phyloP scores from a whole-genome alignment of 371 early-diverging fungal species.

The Rhizopus sp. region DNA sequence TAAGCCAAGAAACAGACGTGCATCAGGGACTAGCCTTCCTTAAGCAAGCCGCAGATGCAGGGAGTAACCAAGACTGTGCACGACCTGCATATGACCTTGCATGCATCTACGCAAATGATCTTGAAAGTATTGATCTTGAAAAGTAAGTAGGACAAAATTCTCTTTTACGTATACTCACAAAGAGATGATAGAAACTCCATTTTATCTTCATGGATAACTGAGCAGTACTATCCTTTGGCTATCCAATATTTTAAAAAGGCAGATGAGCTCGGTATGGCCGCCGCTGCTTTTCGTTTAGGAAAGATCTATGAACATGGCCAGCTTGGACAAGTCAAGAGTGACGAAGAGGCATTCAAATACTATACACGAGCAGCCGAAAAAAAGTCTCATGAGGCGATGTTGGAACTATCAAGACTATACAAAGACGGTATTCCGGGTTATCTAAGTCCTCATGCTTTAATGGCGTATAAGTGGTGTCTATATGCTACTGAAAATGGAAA shows the following conservation, averaged over 20 bases:
- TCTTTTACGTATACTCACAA: conserved; percentile 1
- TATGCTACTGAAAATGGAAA: conserved; percentile 36
- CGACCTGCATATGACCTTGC: conserved; percentile 42
- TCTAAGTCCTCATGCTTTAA: conserved; percentile 23
- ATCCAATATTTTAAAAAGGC: conserved; percentile 38
- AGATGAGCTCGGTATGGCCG: conserved; percentile 19
- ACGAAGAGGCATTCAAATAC: conserved; percentile 29
- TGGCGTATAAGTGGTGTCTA: conserved; percentile 45
- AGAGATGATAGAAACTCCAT: background rate
- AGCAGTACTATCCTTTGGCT: conserved; percentile 15
- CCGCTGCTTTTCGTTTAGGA: conserved; percentile 35
- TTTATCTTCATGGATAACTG: conserved; percentile 5
- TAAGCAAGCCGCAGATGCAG: conserved; percentile 35
- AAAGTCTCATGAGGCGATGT: conserved; percentile 36
- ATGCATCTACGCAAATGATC: conserved; percentile 37
- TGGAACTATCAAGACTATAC: conserved; percentile 34
- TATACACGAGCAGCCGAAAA: conserved; percentile 43
- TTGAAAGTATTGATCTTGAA: conserved; percentile 29
- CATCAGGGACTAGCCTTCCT: conserved; percentile 32
- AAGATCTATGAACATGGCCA: conserved; percentile 25
- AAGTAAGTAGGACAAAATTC: conserved; percentile 13
- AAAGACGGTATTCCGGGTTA: conserved; percentile 33
- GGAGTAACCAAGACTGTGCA: conserved; percentile 26
- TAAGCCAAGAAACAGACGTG: conserved; percentile 30
- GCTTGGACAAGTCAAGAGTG: conserved; percentile 15